A percentile compares a stretch with the other conserved stretches of the same genome.
phyloP scores from a whole-genome alignment of 2,329 filamentous ascomycete species.

The Venturia oleaginea region DNA sequence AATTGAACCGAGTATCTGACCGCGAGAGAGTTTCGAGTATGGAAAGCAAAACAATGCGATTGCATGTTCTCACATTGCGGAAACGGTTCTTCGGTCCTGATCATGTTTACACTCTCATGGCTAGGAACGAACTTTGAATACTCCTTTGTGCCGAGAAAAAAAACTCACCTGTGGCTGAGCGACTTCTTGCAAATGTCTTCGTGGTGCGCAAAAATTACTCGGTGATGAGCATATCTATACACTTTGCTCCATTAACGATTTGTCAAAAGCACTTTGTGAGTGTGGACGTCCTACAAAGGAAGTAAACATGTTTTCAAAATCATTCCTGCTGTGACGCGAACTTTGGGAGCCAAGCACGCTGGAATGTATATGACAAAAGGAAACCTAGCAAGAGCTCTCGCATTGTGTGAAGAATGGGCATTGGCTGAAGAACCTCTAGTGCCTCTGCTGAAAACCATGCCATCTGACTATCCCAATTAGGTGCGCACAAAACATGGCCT shows the following conservation, averaged over 20 bases:
- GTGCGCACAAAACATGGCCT: not conserved
- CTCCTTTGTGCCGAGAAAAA: constrained; percentile 17
- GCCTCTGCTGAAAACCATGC: constrained; percentile 14
- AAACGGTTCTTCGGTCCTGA: constrained; percentile 19
- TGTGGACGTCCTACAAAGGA: constrained; percentile 21
- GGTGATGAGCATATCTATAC: constrained; percentile 29
- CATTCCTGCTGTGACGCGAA: constrained; percentile 18
- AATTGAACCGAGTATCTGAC: too few relatives aligned
- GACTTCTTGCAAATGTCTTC: constrained; percentile 8
- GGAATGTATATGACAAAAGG: constrained; percentile 22
- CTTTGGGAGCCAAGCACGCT: constrained; percentile 19
- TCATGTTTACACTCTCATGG: constrained; percentile 20
- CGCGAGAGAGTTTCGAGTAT: too few relatives aligned
- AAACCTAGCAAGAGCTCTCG: constrained; percentile 22
- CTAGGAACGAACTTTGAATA: constrained; percentile 19
- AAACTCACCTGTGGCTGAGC: constrained; percentile 14
- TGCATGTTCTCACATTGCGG: constrained; percentile 17
- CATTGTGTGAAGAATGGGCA: constrained; percentile 16
- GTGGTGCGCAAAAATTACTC: constrained; percentile 14
- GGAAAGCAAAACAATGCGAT: constrained; percentile 16
- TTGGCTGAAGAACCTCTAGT: constrained; percentile 19
- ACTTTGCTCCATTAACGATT: constrained; percentile 25
- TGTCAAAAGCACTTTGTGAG: constrained; percentile 24
- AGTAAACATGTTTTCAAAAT: constrained; percentile 19
- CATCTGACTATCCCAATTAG: constrained; percentile 18